Percentiles rank a stretch among this genome's conserved stretches.
Evolutionary conservation across 2,329 filamentous ascomycete genomes (phyloP).

Genomic region (Fusarium succisae): DNA sequence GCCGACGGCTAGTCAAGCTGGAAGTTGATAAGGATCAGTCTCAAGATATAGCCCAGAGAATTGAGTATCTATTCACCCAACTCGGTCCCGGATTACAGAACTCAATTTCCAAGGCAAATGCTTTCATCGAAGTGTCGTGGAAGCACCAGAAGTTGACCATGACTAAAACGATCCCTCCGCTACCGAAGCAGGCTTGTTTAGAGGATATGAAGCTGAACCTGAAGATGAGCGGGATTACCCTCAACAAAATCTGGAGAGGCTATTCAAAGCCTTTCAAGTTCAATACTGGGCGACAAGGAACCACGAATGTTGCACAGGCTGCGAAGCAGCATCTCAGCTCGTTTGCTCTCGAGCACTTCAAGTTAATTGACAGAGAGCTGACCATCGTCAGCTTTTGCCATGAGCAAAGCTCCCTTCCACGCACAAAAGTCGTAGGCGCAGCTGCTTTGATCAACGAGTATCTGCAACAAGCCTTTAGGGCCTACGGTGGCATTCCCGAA

Average conservation of each 20-base stretch:
- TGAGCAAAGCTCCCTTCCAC: neutral
- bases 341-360: slow-evolving; percentile 18
- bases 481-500: slow-evolving; percentile 28
- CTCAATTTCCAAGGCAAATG: slow-evolving; percentile 12
- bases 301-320: slow-evolving; percentile 23
- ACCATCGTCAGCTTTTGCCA: slow-evolving; percentile 5
- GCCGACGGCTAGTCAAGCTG: slow-evolving; percentile 39
- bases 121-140: slow-evolving; percentile 32
- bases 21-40: slow-evolving; percentile 31
- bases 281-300: neutral
- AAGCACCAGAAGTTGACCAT: slow-evolving; percentile 29
- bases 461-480: neutral
- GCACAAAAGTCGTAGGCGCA: neutral
- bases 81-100: slow-evolving; percentile 17
- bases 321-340: slow-evolving; percentile 31
- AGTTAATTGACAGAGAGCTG: slow-evolving; percentile 25
- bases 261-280: slow-evolving; percentile 7
- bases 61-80: slow-evolving; percentile 28
- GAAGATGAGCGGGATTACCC: slow-evolving; percentile 17
- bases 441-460: slow-evolving; percentile 16
- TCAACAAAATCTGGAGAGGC: slow-evolving; percentile 22
- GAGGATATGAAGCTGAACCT: slow-evolving; percentile 31
- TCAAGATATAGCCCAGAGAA: slow-evolving; percentile 9
- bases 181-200: slow-evolving; percentile 28
- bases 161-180: slow-evolving; percentile 31